Evolutionary conservation across 2,329 filamentous ascomycete genomes (phyloP), one percentile per base, ranked within the genome.

Genomic region (Fusarium devonianum): DNA sequence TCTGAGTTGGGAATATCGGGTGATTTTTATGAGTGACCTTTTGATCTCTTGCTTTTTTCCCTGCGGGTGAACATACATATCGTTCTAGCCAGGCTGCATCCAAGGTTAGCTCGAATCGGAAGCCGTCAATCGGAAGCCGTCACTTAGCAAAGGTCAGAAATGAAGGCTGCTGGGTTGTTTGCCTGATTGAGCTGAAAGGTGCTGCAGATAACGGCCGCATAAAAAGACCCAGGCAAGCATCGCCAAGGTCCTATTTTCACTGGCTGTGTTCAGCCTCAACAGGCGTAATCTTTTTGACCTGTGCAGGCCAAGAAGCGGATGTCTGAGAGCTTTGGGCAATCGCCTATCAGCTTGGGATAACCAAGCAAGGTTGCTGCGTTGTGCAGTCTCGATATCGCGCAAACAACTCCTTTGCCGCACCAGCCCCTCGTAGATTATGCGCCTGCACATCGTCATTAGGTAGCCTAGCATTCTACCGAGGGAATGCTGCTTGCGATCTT

Each of bases 121-220:
- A n/a, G n/a, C n/a, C n/a, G n/a, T n/a, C n/a, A n/a, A n/a, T n/a
- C n/a, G n/a, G n/a, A n/a, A n/a, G n/a, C n/a, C n/a, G n/a, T n/a
- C n/a, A n/a, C 23, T 23, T 35, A 35, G 30, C 23, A 19, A 36
- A 33, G 37, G 30, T 35, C 21, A 58, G 55, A 58, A 58, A 58
- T 58, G 54, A 58, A 58, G 54, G 54, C 55, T 58, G 43, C 50
- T 21, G 36, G 48, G 33, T 55, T 53, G 54, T 49, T 57, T 42
- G 47, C 26, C 16, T 26, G 25, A 34, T 53, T 14, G 43, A 41
- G 35, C 23, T 49, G 32, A 22, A 32, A 58, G 45, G 48, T 57
- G 43, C 9, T 32, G 30, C 30, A 36, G 46, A 47, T 23, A 49
- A 49, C 42, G 33, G 32, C 49, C 43, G 22, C 39, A 38, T 34